A percentile compares a stretch with the other conserved stretches of the same genome.
Conservation (phyloP, 176 grass and related monocot species). For the Rhipidocladum racemiflorum region DNA sequence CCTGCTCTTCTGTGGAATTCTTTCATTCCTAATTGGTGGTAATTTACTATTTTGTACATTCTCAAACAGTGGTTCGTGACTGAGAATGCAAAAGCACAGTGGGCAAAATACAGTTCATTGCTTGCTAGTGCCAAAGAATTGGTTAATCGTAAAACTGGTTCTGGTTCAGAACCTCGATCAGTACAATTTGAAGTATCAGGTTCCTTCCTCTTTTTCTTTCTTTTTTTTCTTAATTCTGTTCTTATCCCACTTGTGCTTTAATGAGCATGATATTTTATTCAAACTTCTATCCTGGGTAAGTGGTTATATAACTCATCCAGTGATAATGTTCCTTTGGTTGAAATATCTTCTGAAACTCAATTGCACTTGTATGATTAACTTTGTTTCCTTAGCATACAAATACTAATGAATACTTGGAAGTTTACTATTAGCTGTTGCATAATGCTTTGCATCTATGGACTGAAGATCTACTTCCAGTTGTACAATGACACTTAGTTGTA, state of each 20-base stretch:
- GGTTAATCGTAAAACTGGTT: neutral
- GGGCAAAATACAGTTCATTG: conserved; percentile 71
- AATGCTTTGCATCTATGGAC: neutral
- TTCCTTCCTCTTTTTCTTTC: neutral
- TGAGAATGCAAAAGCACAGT: conserved; percentile 74
- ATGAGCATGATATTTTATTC: neutral
- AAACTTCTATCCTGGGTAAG: neutral
- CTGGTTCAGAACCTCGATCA: conserved; percentile 46
- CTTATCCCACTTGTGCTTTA: conserved; percentile 14
- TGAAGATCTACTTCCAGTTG: neutral
- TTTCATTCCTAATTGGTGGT: conserved; percentile 4
- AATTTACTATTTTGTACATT: conserved; percentile 14
- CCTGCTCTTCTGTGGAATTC: conserved; percentile 3
- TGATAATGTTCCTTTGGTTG: neutral
- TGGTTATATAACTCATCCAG: conserved; percentile 10
- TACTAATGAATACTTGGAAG: neutral
- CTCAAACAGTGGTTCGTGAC: conserved; percentile 89
- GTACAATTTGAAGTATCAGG: conserved; percentile 33
- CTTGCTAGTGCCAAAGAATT: conserved; percentile 54
- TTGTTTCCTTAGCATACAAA: neutral
- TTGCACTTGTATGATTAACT: neutral
- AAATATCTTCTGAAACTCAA: conserved; percentile 12
- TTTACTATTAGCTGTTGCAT: neutral
- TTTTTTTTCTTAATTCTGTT: neutral
- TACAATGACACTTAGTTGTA: neutral